phyloP scores from a whole-genome alignment of 1,284 basidiomycete species.

The Moesziomyces antarcticus region DNA sequence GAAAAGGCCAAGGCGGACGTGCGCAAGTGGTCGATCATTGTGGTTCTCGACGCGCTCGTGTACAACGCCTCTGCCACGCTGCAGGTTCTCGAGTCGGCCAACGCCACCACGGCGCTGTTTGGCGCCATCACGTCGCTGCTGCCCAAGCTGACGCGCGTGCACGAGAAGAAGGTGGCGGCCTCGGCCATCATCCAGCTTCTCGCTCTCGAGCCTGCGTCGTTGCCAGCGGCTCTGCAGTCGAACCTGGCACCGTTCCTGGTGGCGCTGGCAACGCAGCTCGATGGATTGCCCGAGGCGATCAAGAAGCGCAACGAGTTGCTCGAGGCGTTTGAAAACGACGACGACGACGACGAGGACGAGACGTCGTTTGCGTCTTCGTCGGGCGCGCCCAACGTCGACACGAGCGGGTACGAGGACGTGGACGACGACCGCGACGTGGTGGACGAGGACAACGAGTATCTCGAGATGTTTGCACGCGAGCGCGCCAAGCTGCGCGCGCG shows the following conservation, averaged over 20 bases:
- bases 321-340: slow-evolving; percentile 61
- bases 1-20: slow-evolving; percentile 75
- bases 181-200: slow-evolving; percentile 72
- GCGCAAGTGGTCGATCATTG: slow-evolving; percentile 81
- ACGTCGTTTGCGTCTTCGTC: slow-evolving; percentile 30
- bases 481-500: slow-evolving; percentile 55
- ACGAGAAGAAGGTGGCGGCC: slow-evolving; percentile 87
- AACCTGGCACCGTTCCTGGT: slow-evolving; percentile 56
- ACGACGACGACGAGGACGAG: slow-evolving; percentile 49
- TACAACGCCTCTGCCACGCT: slow-evolving; percentile 84
- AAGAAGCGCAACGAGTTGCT: slow-evolving; percentile 56
- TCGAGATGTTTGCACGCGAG: slow-evolving; percentile 64
- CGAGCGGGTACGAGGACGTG: slow-evolving; percentile 41
- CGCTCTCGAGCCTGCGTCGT: slow-evolving; percentile 36
- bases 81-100: slow-evolving; percentile 76
- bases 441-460: slow-evolving; percentile 66
- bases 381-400: slow-evolving; percentile 22
- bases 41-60: slow-evolving; percentile 83
- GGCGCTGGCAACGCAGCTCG: slow-evolving; percentile 53
- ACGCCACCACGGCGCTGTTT: slow-evolving; percentile 79
- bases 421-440: slow-evolving; percentile 63
- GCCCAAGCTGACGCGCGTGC: slow-evolving; percentile 80
- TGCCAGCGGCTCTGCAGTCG: slow-evolving; percentile 51
- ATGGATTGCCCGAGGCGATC: slow-evolving; percentile 58
- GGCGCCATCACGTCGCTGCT: slow-evolving; percentile 76